Conservation (phyloP, 2,329 filamentous ascomycete genomes). For the Cytospora leucostoma region DNA sequence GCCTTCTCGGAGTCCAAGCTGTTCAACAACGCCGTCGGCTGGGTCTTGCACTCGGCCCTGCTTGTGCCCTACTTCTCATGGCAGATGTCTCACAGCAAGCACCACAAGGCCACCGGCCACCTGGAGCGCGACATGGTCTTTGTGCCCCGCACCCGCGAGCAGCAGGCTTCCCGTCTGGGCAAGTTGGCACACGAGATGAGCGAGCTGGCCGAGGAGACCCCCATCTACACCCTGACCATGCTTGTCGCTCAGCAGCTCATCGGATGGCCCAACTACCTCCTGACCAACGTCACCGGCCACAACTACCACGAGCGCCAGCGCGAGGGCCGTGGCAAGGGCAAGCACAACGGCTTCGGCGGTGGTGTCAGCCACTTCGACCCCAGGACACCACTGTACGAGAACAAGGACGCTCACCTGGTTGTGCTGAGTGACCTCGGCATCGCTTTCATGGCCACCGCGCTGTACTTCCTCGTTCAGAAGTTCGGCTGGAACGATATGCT, state of each 20-base stretch:
- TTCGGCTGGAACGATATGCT: conserved; percentile 85
- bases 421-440: conserved; percentile 83
- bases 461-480: conserved; percentile 70
- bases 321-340: conserved; percentile 92
- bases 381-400: conserved; percentile 84
- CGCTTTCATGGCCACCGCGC: conserved; percentile 58
- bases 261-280: conserved; percentile 90
- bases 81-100: conserved; percentile 99
- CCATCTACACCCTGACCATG: conserved; percentile 73
- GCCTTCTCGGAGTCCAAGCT: conserved; percentile 91
- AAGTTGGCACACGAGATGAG: conserved; percentile 76
- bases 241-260: conserved; percentile 83
- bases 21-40: conserved; percentile 90
- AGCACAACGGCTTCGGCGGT: conserved; percentile 75
- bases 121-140: conserved; percentile 99
- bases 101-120: conserved; percentile 98
- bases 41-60: conserved; percentile 84
- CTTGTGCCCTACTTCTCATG: conserved; percentile 98
- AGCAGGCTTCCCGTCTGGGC: conserved; percentile 76
- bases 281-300: conserved; percentile 94
- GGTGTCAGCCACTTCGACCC: conserved; percentile 97
- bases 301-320: conserved; percentile 88
- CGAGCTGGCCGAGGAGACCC: conserved; percentile 93
- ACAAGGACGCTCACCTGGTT: conserved; percentile 86
- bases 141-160: conserved; percentile 85